Evolutionary conservation across 306 rosid genomes (phyloP).

Genomic region (Hylodesmum podocarpum): DNA sequence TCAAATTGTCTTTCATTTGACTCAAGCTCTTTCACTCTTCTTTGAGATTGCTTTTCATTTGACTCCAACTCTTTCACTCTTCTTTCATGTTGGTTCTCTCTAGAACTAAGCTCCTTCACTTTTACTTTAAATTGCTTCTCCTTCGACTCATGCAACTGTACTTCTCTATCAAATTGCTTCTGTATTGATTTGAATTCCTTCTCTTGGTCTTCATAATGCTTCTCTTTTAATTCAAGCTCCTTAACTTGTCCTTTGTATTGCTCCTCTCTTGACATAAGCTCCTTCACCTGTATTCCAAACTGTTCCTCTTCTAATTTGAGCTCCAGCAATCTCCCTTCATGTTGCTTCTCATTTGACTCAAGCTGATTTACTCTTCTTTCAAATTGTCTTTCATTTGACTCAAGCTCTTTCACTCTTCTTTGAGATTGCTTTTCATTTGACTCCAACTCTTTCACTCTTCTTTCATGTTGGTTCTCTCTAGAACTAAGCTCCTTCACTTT

Average conservation of each 20-base stretch:
- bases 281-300: neutral
- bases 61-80: neutral
- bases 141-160: neutral
- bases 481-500: conserved; percentile 8
- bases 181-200: neutral
- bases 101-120: neutral
- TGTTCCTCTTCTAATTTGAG: neutral
- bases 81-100: neutral
- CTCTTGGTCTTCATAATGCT: neutral
- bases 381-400: conserved; percentile 26
- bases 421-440: conserved; percentile 24
- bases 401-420: conserved; percentile 5
- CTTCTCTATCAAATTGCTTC: too few relatives aligned
- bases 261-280: neutral
- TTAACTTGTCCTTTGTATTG: neutral
- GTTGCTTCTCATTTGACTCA: neutral
- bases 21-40: neutral
- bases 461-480: conserved; percentile 15
- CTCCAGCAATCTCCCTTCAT: neutral
- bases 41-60: neutral
- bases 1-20: neutral
- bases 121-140: neutral
- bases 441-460: neutral
- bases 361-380: neutral
- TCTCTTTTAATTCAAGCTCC: neutral